Evolutionary conservation across 1,284 basidiomycete species (phyloP).

Genomic region (Tetrapyrgos nigripes): DNA sequence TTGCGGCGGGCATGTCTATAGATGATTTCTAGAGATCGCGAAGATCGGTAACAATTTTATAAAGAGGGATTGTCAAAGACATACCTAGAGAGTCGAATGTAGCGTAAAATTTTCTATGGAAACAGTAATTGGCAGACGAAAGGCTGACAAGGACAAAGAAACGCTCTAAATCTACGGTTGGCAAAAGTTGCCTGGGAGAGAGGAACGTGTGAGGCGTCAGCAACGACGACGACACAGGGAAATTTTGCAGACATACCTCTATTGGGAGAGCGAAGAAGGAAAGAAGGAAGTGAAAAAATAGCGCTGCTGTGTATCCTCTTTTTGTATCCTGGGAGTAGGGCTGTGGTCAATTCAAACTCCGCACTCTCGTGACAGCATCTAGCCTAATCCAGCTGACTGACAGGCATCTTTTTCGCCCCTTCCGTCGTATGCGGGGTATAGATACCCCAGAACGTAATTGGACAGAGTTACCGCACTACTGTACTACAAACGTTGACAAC

Average conservation of each 20-base stretch:
- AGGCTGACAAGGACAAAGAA: slow-evolving; percentile 53
- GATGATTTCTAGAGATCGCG: slow-evolving; percentile 43
- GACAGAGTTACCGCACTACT: neutral
- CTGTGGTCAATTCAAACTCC: too few relatives aligned
- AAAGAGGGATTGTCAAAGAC: slow-evolving; percentile 17
- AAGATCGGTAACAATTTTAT: slow-evolving; percentile 6
- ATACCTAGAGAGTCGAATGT: slow-evolving; percentile 45
- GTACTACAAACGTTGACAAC: slow-evolving; percentile 1
- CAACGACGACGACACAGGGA: slow-evolving; percentile 15
- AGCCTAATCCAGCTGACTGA: neutral
- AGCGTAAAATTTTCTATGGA: slow-evolving; percentile 38
- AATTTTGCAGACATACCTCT: slow-evolving; percentile 47
- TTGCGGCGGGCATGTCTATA: slow-evolving; percentile 74
- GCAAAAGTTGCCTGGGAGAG: slow-evolving; percentile 50
- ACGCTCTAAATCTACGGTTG: slow-evolving; percentile 61
- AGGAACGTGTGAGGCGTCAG: slow-evolving; percentile 1
- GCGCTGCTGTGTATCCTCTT: too few relatives aligned
- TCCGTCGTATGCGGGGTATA: slow-evolving; percentile 4
- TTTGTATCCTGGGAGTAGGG: too few relatives aligned
- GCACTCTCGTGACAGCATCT: too few relatives aligned
- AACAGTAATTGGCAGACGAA: slow-evolving; percentile 45
- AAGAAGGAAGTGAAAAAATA: slow-evolving; percentile 27
- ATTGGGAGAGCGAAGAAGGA: slow-evolving; percentile 43
- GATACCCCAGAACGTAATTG: slow-evolving; percentile 2
- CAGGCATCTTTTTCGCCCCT: neutral